These are phyloP conservation scores for Rhododendron griersonianum DNA, from an alignment of 148 eudicot species.

Conservation along the genomic window DNA sequence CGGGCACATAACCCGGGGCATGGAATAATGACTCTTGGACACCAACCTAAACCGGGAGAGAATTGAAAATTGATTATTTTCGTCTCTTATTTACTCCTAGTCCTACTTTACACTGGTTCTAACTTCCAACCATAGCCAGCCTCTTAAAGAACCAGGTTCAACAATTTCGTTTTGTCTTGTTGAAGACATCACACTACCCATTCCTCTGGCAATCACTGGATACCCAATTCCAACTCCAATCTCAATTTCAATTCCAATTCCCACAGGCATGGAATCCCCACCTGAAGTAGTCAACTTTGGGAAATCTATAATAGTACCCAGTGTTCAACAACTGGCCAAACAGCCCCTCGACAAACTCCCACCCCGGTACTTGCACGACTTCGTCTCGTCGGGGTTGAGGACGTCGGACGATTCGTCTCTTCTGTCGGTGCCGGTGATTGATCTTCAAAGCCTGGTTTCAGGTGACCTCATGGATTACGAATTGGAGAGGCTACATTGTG, in stretches of 20 bases:
- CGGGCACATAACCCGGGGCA: too few species aligned
- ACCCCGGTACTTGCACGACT: constrained; percentile 30
- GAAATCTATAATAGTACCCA: constrained; percentile 47
- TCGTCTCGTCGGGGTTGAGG: not conserved
- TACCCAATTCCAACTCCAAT: not conserved
- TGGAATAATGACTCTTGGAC: too few species aligned
- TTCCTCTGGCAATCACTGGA: not conserved
- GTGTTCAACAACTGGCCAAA: constrained; percentile 51
- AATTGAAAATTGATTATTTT: too few species aligned
- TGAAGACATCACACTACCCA: too few species aligned
- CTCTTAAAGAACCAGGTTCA: too few species aligned
- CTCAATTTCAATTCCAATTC: not conserved
- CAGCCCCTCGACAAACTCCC: constrained; percentile 32
- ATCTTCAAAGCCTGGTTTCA: constrained; percentile 23
- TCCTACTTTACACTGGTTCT: too few species aligned
- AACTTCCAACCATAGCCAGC: too few species aligned
- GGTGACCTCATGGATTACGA: constrained; percentile 20
- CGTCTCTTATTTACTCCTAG: too few species aligned
- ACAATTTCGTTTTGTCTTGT: too few species aligned
- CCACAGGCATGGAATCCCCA: not conserved
- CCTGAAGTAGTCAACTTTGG: constrained; percentile 35
- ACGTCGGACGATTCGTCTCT: not conserved
- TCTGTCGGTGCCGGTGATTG: constrained; percentile 33
- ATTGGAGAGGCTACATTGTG: constrained; percentile 31
- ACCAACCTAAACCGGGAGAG: too few species aligned